These are phyloP conservation scores for Mollisia scopiformis DNA, from an alignment of 2,329 filamentous ascomycete genomes.

Conservation along the genomic window DNA sequence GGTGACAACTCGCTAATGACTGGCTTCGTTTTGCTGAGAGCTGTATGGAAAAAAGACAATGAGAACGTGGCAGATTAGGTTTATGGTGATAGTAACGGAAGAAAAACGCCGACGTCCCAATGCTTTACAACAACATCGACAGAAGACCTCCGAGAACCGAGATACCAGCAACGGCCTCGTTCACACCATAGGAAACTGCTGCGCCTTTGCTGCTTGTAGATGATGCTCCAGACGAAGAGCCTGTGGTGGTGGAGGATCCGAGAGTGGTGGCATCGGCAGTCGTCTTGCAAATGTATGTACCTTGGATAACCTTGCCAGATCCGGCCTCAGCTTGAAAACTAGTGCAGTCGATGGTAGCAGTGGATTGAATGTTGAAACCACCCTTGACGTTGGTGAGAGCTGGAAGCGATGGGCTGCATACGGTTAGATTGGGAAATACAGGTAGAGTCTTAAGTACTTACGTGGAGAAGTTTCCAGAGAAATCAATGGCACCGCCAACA, in stretches of 20 bases:
- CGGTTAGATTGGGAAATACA: background rate
- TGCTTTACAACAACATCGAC: conserved; percentile 48
- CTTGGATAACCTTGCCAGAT: conserved; percentile 46
- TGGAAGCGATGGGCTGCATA: conserved; percentile 69
- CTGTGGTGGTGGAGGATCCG: conserved; percentile 30
- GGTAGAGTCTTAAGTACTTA: conserved; percentile 51
- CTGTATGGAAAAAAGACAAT: conserved; percentile 30
- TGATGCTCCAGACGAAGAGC: background rate
- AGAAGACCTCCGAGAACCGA: conserved; percentile 48
- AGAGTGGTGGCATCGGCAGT: conserved; percentile 27
- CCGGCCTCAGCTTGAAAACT: conserved; percentile 31
- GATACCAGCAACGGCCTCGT: conserved; percentile 42
- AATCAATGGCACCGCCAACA: conserved; percentile 80
- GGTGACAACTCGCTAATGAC: conserved; percentile 28
- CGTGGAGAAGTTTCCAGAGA: conserved; percentile 83
- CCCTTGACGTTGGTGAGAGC: conserved; percentile 69
- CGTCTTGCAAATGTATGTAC: conserved; percentile 47
- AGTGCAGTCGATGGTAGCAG: conserved; percentile 12
- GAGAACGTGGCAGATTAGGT: conserved; percentile 40
- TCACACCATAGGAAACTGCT: conserved; percentile 41
- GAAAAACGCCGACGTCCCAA: conserved; percentile 38
- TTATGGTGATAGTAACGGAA: conserved; percentile 37
- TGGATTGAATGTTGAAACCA: conserved; percentile 62
- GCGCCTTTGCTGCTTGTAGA: conserved; percentile 37
- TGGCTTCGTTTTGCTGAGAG: conserved; percentile 24